A percentile compares a stretch with the other conserved stretches of the same genome.
phyloP scores from a whole-genome alignment of 164 flowering plant species.

The Liriodendron chinense region DNA sequence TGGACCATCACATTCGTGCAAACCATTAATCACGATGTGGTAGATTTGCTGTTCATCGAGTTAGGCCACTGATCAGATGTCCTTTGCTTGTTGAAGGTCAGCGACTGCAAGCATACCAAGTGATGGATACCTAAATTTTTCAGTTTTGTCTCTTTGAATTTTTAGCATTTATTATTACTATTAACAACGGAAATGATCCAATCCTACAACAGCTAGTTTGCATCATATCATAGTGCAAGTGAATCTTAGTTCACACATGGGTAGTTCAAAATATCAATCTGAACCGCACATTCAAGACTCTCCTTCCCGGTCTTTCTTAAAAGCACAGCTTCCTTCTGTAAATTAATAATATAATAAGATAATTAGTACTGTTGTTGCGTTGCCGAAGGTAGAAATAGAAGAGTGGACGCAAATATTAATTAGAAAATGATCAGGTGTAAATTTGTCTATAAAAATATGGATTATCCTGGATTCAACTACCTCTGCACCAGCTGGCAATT shows the following conservation, averaged over 20 bases:
- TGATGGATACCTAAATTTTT: neutral
- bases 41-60: constrained; percentile 29
- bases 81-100: constrained; percentile 14
- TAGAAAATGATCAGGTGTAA: too few species aligned
- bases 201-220: neutral
- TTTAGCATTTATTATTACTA: neutral
- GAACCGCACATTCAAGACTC: neutral
- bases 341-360: too few species aligned
- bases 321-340: too few species aligned
- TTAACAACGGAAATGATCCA: neutral
- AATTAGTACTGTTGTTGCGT: too few species aligned
- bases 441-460: neutral
- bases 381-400: too few species aligned
- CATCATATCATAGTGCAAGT: neutral
- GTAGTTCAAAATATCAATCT: neutral
- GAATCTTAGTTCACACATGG: neutral
- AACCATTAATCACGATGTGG: constrained; percentile 23
- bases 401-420: too few species aligned
- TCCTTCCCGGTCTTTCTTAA: neutral
- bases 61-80: constrained; percentile 22
- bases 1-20: constrained; percentile 23
- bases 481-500: constrained; percentile 25
- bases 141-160: neutral
- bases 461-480: constrained; percentile 21
- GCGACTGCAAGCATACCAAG: constrained; percentile 16